These are phyloP conservation scores for Ceratocystis albifundus DNA, from an alignment of 2,329 filamentous ascomycete genomes.

Conservation along the genomic window DNA sequence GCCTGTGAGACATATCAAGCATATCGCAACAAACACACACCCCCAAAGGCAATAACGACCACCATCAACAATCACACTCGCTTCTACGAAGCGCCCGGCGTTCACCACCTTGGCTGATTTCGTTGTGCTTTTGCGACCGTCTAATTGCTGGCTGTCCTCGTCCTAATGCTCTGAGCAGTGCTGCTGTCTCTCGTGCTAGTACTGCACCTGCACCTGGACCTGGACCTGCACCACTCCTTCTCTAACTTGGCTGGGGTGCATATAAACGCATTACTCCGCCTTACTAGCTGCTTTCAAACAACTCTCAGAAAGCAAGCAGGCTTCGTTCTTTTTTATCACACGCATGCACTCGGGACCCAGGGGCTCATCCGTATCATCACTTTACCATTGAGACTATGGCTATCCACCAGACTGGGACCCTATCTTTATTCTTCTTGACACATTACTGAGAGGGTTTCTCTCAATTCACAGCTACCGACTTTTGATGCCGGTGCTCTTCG, in stretches of 20 bases:
- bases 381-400: neutral
- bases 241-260: neutral
- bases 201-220: neutral
- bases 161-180: neutral
- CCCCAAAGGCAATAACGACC: neutral
- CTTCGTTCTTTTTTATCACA: slow-evolving; percentile 4
- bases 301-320: neutral
- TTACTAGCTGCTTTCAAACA: neutral
- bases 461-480: neutral
- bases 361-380: neutral
- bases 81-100: neutral
- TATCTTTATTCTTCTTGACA: neutral
- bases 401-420: neutral
- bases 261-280: neutral
- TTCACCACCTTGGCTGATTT: neutral
- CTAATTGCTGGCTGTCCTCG: neutral
- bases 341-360: neutral
- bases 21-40: neutral
- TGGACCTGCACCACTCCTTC: neutral
- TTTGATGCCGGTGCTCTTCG: neutral
- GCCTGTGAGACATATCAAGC: slow-evolving; percentile 5
- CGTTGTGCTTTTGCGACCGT: neutral
- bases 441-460: neutral
- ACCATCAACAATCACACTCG: neutral
- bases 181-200: neutral